Base-by-base conservation (phyloP, 2,329 filamentous ascomycete species). In the Alternaria arborescens region DNA sequence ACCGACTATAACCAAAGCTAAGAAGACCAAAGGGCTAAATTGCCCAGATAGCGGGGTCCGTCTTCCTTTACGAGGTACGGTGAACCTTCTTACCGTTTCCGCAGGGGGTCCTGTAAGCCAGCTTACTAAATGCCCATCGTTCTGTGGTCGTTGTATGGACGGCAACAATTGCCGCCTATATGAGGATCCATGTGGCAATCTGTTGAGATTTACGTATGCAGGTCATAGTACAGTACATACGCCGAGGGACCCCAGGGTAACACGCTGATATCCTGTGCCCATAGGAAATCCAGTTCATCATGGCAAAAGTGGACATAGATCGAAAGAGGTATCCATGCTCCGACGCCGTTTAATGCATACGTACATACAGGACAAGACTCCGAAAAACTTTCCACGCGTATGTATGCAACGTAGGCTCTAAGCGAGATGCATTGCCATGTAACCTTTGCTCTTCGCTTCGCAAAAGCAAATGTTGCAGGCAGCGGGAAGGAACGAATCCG, bases 161-260 rank as follows among this genome's bases (percentile, higher is more conserved):
- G 32, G 46, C 8, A 24, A 50, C 16, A 24, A 10, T 38, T n/a
- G 32, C 32, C 32, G 46, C 22, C 34, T 14, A 14, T 6, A 50
- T 11, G 20, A 7, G 46, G 8, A 50, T 38, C 46, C 46, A 50
- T 50, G 46, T 38, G 20, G 7, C 32, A 50, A 50, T 50, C 32
- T 50, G 46, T 50, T 50, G 46, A 50, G 46, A 50, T 36, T 38
- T 14, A 16, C 46, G n/a, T 26, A 50, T 50, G 46, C 46, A 50
- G n/a, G 46, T 50, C 46, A 50, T 50, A 26, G 30, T 34, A 50
- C 30, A 38, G 46, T 50, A 50, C 32, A 50, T 50, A 38, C 36
- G 46, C 46, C 46, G 46, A 50, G 46, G 24, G 11, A 22, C 14
- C 1, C 1, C 14, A 36, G 20, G 30, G 20, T 50, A 36, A 8